Percentiles rank a stretch among this genome's conserved stretches.
Conservation (phyloP, 2,329 filamentous ascomycete genomes). For the Verticillium dahliae region DNA sequence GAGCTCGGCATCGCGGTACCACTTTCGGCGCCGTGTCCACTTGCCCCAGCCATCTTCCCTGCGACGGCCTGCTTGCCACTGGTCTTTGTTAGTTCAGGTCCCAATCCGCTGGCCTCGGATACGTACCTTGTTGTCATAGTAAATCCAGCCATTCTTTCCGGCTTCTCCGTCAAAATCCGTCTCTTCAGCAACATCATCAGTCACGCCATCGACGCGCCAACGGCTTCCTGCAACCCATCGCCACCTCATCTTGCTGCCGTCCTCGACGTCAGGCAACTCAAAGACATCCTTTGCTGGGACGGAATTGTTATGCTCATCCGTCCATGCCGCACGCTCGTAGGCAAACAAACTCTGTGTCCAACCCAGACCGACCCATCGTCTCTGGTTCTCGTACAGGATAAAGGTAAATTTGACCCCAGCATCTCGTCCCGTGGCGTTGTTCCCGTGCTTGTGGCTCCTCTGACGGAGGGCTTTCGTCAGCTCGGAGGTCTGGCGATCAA, state of each 20-base stretch:
- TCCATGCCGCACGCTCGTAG: constrained; percentile 88
- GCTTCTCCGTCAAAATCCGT: constrained; percentile 51
- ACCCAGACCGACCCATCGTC: constrained; percentile 88
- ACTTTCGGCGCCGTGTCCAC: constrained; percentile 89
- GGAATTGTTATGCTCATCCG: constrained; percentile 86
- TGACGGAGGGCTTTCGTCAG: constrained; percentile 36
- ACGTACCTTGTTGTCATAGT: constrained; percentile 90
- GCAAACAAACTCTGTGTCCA: constrained; percentile 91
- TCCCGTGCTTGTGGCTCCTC: constrained; percentile 15
- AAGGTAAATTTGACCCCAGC: constrained; percentile 93
- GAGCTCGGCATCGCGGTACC: constrained; percentile 93
- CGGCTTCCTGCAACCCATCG: constrained; percentile 78
- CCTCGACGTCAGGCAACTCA: constrained; percentile 55
- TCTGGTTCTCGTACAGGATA: constrained; percentile 92
- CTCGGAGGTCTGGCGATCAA: constrained; percentile 35
- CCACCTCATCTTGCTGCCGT: constrained; percentile 51
- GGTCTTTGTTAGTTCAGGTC: neutral
- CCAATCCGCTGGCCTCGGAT: neutral
- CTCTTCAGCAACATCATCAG: constrained; percentile 39
- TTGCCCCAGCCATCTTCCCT: constrained; percentile 87
- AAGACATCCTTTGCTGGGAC: constrained; percentile 68
- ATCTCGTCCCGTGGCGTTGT: constrained; percentile 41
- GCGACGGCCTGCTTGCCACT: constrained; percentile 87
- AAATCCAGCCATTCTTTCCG: constrained; percentile 81
- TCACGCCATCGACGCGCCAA: constrained; percentile 78